A percentile compares a stretch with the other conserved stretches of the same genome.
Evolutionary conservation across 2,329 filamentous ascomycete species (phyloP).

Genomic region (Drechslera avenae): DNA sequence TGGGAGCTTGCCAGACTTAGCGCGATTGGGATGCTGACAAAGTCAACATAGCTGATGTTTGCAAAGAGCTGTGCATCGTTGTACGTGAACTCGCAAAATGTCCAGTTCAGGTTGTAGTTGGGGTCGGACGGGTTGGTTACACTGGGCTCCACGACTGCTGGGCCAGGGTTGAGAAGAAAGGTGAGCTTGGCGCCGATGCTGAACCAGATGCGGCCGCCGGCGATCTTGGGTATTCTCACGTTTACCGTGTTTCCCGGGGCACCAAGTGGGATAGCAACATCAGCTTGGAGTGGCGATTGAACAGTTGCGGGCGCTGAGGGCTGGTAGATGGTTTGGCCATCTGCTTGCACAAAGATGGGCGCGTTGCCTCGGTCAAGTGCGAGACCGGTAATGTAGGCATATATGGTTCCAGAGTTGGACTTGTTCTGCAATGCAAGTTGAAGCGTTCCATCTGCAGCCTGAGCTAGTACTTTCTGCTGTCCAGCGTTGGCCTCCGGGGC

Average conservation of each 20-base stretch:
- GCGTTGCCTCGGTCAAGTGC: constrained; percentile 64
- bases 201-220: constrained; percentile 75
- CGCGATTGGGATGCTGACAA: constrained; percentile 58
- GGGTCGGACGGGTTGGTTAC: constrained; percentile 66
- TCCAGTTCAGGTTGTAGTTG: constrained; percentile 53
- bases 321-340: constrained; percentile 69
- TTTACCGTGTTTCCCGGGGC: constrained; percentile 63
- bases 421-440: constrained; percentile 69
- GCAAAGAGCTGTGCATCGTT: constrained; percentile 56
- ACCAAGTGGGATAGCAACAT: constrained; percentile 69
- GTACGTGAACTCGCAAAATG: constrained; percentile 56
- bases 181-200: constrained; percentile 64
- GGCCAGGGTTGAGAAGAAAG: constrained; percentile 73
- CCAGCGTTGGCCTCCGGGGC: constrained; percentile 16
- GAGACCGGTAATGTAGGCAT: constrained; percentile 73
- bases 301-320: constrained; percentile 63
- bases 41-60: constrained; percentile 75
- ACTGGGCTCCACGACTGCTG: constrained; percentile 75
- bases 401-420: constrained; percentile 64
- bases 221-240: constrained; percentile 71
- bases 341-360: constrained; percentile 66
- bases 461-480: constrained; percentile 35
- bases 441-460: constrained; percentile 52
- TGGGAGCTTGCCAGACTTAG: constrained; percentile 53
- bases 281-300: constrained; percentile 57